A percentile compares a stretch with the other conserved stretches of the same genome.
phyloP scores from a whole-genome alignment of 768 basidiomycete species.

The Lactarius trivialis region DNA sequence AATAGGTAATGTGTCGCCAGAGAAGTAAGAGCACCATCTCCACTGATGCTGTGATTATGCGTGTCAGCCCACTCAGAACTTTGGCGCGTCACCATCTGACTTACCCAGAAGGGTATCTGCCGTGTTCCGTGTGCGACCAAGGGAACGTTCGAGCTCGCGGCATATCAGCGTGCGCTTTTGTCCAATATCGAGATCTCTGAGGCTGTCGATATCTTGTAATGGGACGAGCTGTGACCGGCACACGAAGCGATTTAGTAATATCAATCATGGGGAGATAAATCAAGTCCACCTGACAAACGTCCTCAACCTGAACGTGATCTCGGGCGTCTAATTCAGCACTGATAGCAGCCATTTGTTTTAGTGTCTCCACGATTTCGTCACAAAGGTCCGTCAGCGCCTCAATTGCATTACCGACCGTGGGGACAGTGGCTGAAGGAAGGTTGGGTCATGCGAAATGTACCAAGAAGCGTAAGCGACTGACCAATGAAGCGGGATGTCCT shows the following conservation, averaged over 20 bases:
- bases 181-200: conserved; percentile 59
- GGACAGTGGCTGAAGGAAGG: conserved; percentile 51
- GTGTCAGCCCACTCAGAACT: neutral
- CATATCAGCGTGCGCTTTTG: conserved; percentile 65
- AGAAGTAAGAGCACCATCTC: conserved; percentile 77
- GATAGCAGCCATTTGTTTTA: conserved; percentile 63
- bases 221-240: conserved; percentile 38
- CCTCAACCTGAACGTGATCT: conserved; percentile 64
- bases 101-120: conserved; percentile 53
- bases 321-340: conserved; percentile 65
- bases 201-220: conserved; percentile 45
- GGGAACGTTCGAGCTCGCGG: conserved; percentile 50
- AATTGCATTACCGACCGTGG: conserved; percentile 68
- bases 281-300: conserved; percentile 57
- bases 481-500: conserved; percentile 51
- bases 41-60: conserved; percentile 42
- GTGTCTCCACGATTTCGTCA: conserved; percentile 49
- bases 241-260: neutral
- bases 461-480: conserved; percentile 27
- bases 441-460: neutral
- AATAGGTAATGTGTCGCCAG: conserved; percentile 75
- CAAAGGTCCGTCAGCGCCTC: conserved; percentile 59
- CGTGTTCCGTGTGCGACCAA: conserved; percentile 35
- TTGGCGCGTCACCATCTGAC: conserved; percentile 24
- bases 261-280: neutral